Conservation (phyloP, 768 basidiomycete genomes). For the Suillus hirtellus region DNA sequence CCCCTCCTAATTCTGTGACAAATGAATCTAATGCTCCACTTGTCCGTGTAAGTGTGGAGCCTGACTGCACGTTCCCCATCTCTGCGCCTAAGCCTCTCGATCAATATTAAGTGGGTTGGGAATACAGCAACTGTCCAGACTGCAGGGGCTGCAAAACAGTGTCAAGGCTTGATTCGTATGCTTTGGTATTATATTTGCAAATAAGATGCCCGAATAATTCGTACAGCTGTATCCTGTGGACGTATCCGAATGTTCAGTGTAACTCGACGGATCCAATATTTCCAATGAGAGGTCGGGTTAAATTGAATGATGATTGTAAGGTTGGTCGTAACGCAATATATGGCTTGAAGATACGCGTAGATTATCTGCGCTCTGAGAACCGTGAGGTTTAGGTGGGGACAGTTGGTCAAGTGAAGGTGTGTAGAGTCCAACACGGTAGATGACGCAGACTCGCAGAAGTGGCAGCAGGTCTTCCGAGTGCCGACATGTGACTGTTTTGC, state of each 20-base stretch:
- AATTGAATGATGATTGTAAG: not conserved
- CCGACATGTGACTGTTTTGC: not conserved
- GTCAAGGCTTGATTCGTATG: not conserved
- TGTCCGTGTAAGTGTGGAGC: slow-evolving; percentile 67
- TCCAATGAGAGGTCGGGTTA: no score
- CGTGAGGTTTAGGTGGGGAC: not conserved
- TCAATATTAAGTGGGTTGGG: not conserved
- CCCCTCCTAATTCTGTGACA: slow-evolving; percentile 83
- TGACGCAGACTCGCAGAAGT: not conserved
- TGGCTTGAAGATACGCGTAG: not conserved
- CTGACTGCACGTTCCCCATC: slow-evolving; percentile 85
- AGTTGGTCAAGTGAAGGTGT: not conserved
- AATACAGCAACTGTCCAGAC: not conserved
- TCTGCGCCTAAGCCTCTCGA: not conserved
- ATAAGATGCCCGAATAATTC: not conserved
- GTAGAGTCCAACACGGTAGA: not conserved
- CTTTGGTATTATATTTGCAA: not conserved
- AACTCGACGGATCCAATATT: not conserved
- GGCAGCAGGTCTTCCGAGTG: not conserved
- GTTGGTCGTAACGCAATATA: not conserved
- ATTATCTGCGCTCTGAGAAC: not conserved
- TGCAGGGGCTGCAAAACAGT: not conserved
- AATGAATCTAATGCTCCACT: slow-evolving; percentile 87
- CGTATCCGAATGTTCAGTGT: not conserved
- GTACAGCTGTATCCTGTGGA: not conserved